Evolutionary conservation across 106 monocot genomes (phyloP).

Genomic region (Dioscorea dumetorum): DNA sequence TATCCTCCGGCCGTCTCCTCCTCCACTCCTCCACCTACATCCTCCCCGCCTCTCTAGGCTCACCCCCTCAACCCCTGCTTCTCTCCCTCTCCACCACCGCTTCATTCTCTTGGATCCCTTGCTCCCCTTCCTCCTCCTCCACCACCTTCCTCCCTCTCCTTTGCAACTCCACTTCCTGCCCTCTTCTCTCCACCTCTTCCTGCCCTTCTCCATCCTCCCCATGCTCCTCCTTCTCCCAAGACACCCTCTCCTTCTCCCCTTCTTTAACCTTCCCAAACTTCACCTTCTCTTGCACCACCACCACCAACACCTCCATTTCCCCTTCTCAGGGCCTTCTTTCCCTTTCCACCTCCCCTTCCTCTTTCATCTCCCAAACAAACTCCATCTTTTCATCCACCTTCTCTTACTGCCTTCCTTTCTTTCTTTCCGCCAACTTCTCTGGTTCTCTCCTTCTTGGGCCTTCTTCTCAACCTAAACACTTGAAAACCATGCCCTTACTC

Average conservation of each 20-base stretch:
- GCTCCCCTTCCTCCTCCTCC: too few species aligned
- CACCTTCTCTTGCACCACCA: slow-evolving; percentile 50
- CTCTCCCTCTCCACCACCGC: too few species aligned
- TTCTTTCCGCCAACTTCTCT: slow-evolving; percentile 80
- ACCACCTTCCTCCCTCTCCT: too few species aligned
- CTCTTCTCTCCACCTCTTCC: too few species aligned
- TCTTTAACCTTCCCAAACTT: slow-evolving; percentile 29
- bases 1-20: slow-evolving; percentile 3
- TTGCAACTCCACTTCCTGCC: too few species aligned
- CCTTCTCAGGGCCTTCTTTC: slow-evolving; percentile 92
- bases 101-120: too few species aligned
- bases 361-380: slow-evolving; percentile 62
- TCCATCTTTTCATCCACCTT: slow-evolving; percentile 52
- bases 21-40: slow-evolving; percentile 17
- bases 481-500: slow-evolving; percentile 70
- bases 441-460: slow-evolving; percentile 88
- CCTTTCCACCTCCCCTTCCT: slow-evolving; percentile 67
- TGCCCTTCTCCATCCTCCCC: too few species aligned
- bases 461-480: slow-evolving; percentile 51
- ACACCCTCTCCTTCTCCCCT: slow-evolving; percentile 11
- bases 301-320: slow-evolving; percentile 26
- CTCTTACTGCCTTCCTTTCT: slow-evolving; percentile 94
- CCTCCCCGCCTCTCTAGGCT: too few species aligned
- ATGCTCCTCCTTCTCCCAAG: slow-evolving; percentile 13
- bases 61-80: too few species aligned